Conservation (phyloP, 345 rosid species). For the Arabidopsis thaliana region DNA sequence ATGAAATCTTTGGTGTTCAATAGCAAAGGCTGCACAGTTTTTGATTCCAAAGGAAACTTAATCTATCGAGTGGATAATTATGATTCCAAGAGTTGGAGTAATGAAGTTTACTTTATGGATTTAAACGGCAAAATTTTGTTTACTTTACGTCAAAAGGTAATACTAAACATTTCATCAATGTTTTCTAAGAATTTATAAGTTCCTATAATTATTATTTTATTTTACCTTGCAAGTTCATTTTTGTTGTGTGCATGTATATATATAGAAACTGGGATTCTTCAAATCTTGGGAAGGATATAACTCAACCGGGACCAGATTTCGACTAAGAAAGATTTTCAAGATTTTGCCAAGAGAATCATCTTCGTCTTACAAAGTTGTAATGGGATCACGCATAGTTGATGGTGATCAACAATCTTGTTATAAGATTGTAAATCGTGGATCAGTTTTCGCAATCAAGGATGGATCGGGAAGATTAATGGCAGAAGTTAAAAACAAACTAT, state of each 20-base stretch:
- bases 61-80: constrained; percentile 68
- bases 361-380: constrained; percentile 38
- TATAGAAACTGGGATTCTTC: constrained; percentile 47
- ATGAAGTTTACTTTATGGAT: constrained; percentile 65
- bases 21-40: constrained; percentile 64
- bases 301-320: constrained; percentile 43
- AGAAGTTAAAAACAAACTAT: constrained; percentile 58
- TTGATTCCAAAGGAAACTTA: constrained; percentile 56
- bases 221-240: neutral
- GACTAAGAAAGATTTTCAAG: constrained; percentile 46
- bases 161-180: neutral
- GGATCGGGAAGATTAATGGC: constrained; percentile 51
- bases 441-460: constrained; percentile 48
- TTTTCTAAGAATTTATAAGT: neutral
- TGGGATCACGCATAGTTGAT: constrained; percentile 29
- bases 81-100: constrained; percentile 44
- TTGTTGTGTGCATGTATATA: neutral
- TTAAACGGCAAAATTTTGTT: constrained; percentile 52
- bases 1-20: constrained; percentile 63
- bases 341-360: constrained; percentile 31
- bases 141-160: constrained; percentile 57
- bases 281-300: constrained; percentile 54
- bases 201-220: neutral
- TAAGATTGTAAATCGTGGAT: constrained; percentile 37
- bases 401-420: constrained; percentile 13